These are phyloP conservation scores for Pachysandra terminalis DNA, from an alignment of 164 flowering plant species.

Conservation along the genomic window DNA sequence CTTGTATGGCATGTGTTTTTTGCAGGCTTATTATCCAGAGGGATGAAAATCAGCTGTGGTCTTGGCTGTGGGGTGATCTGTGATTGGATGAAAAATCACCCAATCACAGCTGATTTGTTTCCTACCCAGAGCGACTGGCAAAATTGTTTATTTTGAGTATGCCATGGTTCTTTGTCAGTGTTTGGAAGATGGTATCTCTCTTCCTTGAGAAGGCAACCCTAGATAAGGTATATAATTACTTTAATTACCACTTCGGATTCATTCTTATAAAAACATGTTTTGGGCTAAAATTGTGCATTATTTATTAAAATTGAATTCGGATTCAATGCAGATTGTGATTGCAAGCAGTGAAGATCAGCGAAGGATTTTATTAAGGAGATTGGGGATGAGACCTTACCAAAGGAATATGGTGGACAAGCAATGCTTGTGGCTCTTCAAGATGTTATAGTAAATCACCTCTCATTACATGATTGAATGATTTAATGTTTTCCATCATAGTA, in stretches of 20 bases:
- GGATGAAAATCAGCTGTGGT: too few relatives aligned
- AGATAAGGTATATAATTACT: conserved; percentile 51
- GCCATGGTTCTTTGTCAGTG: conserved; percentile 77
- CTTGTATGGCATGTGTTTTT: too few relatives aligned
- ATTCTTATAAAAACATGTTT: too few relatives aligned
- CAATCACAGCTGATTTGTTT: too few relatives aligned
- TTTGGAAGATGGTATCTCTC: conserved; percentile 71
- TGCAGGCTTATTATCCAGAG: conserved; percentile 82
- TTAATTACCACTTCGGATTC: not conserved
- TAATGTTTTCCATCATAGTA: not conserved
- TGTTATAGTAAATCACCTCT: conserved; percentile 24
- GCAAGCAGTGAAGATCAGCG: conserved; percentile 58
- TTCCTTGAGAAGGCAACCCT: conserved; percentile 80
- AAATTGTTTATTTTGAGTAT: conserved; percentile 52
- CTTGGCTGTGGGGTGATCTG: too few relatives aligned
- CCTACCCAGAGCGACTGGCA: conserved; percentile 83
- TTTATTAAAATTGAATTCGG: too few relatives aligned
- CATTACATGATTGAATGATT: not conserved
- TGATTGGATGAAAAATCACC: too few relatives aligned
- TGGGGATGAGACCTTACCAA: conserved; percentile 68
- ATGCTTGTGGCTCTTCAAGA: conserved; percentile 65
- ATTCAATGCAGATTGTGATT: conserved; percentile 53
- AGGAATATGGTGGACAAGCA: conserved; percentile 69
- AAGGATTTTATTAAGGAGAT: conserved; percentile 34
- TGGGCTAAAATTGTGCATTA: too few relatives aligned